A percentile compares a stretch with the other conserved stretches of the same genome.
phyloP scores from a whole-genome alignment of 192 early-diverging fungal species.

The Coemansia sp. region DNA sequence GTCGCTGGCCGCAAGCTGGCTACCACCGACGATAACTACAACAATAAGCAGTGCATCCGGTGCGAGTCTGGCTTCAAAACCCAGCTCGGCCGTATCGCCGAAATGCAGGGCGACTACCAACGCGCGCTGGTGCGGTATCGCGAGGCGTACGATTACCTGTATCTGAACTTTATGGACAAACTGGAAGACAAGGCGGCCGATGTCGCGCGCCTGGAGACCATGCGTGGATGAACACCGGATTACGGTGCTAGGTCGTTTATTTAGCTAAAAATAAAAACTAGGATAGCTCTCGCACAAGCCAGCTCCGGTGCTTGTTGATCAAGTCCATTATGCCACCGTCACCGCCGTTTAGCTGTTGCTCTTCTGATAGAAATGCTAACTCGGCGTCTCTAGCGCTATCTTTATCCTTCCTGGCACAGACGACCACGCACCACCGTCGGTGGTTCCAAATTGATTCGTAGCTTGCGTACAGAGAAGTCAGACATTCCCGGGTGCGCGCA shows the following conservation, averaged over 20 bases:
- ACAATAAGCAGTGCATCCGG: conserved; percentile 28
- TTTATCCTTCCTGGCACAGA: background rate
- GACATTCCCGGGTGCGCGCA: conserved; percentile 6
- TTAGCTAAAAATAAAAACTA: conserved; percentile 1
- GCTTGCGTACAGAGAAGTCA: conserved; percentile 16
- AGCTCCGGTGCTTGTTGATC: conserved; percentile 14
- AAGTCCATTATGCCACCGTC: conserved; percentile 2
- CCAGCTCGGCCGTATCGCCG: conserved; percentile 42
- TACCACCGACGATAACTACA: background rate
- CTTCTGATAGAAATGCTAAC: conserved; percentile 4
- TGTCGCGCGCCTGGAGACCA: background rate
- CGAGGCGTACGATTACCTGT: conserved; percentile 33
- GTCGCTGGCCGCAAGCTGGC: conserved; percentile 22
- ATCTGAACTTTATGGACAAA: conserved; percentile 7
- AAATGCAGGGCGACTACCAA: conserved; percentile 22
- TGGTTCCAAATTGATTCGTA: conserved; percentile 48
- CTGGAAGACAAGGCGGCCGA: conserved; percentile 1
- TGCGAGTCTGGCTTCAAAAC: conserved; percentile 26
- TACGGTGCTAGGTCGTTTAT: background rate
- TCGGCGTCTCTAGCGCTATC: background rate
- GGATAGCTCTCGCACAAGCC: conserved; percentile 15
- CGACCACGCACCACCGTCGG: conserved; percentile 35
- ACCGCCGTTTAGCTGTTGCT: background rate
- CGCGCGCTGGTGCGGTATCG: conserved; percentile 35
- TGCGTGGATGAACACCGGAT: background rate